phyloP scores from a whole-genome alignment of 768 basidiomycete genomes.

The Daedaleopsis nitida region DNA sequence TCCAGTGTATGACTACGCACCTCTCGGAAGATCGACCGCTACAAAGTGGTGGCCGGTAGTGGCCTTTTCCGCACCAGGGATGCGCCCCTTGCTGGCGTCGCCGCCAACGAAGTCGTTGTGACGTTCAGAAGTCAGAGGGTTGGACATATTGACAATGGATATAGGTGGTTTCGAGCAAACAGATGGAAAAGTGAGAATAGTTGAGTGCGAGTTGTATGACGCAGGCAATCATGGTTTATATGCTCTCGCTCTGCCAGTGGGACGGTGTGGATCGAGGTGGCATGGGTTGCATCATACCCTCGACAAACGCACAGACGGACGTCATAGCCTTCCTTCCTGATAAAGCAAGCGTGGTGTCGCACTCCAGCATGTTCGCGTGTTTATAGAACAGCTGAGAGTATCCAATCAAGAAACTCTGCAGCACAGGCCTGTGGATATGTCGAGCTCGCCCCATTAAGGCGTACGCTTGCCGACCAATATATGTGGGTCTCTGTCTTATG shows the following conservation, averaged over 20 bases:
- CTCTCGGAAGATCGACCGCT: slow-evolving; percentile 26
- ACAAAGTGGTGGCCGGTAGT: slow-evolving; percentile 29
- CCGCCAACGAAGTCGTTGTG: slow-evolving; percentile 34
- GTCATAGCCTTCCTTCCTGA: slow-evolving; percentile 10
- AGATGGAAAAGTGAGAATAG: background rate
- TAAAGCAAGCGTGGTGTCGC: slow-evolving; percentile 3
- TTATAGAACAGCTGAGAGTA: slow-evolving; percentile 3
- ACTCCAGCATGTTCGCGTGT: background rate
- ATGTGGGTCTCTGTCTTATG: no score
- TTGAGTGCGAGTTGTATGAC: background rate
- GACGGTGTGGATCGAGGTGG: slow-evolving; percentile 2
- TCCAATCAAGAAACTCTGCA: no score
- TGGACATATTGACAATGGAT: slow-evolving; percentile 15
- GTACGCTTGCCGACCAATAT: no score
- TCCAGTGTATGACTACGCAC: slow-evolving; percentile 6
- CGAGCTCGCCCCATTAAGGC: no score
- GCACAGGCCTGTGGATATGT: no score
- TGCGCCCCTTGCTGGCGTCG: slow-evolving; percentile 25
- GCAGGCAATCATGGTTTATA: background rate
- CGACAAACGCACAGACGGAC: slow-evolving; percentile 2
- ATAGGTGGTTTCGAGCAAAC: background rate
- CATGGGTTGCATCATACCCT: slow-evolving; percentile 13
- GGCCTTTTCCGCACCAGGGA: slow-evolving; percentile 30
- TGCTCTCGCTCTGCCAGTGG: background rate
- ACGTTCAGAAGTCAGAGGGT: slow-evolving; percentile 23